These are phyloP conservation scores for Cryptococcus sp. DNA, from an alignment of 1,284 basidiomycete species.

Conservation along the genomic window DNA sequence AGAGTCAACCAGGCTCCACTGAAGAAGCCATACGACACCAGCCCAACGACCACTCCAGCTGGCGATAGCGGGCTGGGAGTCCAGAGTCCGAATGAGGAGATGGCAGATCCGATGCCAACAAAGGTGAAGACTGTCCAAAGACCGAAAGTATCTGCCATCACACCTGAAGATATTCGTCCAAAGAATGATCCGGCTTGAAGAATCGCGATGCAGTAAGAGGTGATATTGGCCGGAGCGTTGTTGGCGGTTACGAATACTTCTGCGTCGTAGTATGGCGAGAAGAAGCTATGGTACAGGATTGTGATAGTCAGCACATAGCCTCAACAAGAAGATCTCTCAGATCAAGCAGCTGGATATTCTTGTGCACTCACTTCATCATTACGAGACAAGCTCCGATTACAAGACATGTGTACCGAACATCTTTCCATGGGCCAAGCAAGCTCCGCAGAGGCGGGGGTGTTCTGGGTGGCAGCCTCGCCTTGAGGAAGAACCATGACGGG, in stretches of 20 bases:
- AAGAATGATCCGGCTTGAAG: constrained; percentile 43
- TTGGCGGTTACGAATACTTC: constrained; percentile 31
- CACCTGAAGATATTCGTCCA: constrained; percentile 38
- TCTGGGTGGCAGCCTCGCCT: constrained; percentile 42
- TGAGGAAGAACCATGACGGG: constrained; percentile 43
- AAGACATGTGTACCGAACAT: constrained; percentile 31
- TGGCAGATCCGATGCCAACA: constrained; percentile 22
- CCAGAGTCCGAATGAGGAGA: constrained; percentile 46
- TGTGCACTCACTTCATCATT: constrained; percentile 36
- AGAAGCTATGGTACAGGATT: constrained; percentile 21
- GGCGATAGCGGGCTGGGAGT: constrained; percentile 26
- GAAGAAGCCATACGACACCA: constrained; percentile 39
- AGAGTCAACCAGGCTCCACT: constrained; percentile 47
- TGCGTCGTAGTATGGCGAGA: constrained; percentile 42
- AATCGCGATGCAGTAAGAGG: constrained; percentile 42
- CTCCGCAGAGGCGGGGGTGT: constrained; percentile 35
- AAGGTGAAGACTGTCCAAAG: constrained; percentile 40
- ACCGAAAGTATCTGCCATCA: constrained; percentile 42
- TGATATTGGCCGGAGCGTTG: constrained; percentile 19
- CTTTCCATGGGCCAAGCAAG: constrained; percentile 38
- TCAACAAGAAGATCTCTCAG: not conserved
- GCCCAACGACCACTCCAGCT: constrained; percentile 38
- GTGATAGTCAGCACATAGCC: not conserved
- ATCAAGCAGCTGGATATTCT: not conserved
- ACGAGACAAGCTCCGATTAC: constrained; percentile 31